Evolutionary conservation across 2,329 filamentous ascomycete genomes (phyloP).

Genomic region (Fusarium setosum): DNA sequence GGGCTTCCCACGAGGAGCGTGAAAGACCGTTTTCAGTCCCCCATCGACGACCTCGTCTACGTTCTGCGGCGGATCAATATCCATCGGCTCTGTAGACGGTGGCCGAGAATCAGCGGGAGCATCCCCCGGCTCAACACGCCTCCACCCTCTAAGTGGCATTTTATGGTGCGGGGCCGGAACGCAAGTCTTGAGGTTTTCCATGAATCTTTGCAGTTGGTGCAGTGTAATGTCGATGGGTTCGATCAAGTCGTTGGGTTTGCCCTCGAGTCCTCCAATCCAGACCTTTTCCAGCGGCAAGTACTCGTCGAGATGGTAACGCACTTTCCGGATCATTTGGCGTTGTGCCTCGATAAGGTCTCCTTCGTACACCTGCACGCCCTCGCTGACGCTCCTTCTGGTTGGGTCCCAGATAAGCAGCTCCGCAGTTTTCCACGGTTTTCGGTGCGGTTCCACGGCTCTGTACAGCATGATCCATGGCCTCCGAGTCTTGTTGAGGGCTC

Average conservation of each 20-base stretch:
- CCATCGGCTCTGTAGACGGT: slow-evolving; percentile 28
- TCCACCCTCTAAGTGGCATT: slow-evolving; percentile 53
- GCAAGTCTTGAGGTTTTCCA: slow-evolving; percentile 45
- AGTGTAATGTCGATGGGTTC: slow-evolving; percentile 58
- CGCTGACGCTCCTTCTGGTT: slow-evolving; percentile 41
- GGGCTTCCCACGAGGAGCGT: slow-evolving; percentile 54
- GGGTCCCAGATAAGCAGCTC: slow-evolving; percentile 69
- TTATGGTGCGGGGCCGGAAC: slow-evolving; percentile 49
- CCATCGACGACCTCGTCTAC: slow-evolving; percentile 19
- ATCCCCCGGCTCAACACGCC: slow-evolving; percentile 37
- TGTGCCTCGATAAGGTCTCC: slow-evolving; percentile 59
- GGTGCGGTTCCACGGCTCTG: slow-evolving; percentile 55
- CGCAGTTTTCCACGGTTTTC: slow-evolving; percentile 43
- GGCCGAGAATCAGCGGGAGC: neutral
- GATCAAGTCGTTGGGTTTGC: slow-evolving; percentile 25
- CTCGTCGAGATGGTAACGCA: slow-evolving; percentile 43
- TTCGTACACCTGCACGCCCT: slow-evolving; percentile 35
- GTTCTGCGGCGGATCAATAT: slow-evolving; percentile 34
- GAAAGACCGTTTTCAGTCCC: slow-evolving; percentile 55
- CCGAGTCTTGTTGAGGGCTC: slow-evolving; percentile 40
- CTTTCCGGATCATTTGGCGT: slow-evolving; percentile 52
- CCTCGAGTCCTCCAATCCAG: slow-evolving; percentile 57
- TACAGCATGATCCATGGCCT: slow-evolving; percentile 65
- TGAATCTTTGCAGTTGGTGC: slow-evolving; percentile 48
- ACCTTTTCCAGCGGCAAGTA: slow-evolving; percentile 51